Conservation (phyloP, 345 rosid genomes). For the Triadica sebifera region DNA sequence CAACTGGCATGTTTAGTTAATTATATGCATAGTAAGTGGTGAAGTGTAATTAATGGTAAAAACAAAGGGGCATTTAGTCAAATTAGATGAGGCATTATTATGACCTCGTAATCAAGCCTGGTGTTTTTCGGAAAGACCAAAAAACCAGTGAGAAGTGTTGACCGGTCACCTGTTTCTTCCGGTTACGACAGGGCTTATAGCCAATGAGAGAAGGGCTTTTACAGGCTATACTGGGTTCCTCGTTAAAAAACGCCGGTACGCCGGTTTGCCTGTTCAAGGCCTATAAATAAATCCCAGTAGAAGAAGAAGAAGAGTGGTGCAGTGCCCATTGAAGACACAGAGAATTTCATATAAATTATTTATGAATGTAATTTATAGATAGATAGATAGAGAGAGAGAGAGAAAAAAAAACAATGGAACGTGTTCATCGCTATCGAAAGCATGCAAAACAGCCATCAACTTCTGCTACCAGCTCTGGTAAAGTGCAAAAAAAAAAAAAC, state of each 20-base stretch:
- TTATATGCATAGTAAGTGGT: not conserved
- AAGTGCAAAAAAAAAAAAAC: not conserved
- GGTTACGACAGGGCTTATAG: not conserved
- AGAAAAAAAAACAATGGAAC: constrained; percentile 17
- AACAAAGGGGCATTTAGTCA: not conserved
- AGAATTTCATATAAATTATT: not conserved
- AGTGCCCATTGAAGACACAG: constrained; percentile 10
- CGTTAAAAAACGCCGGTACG: constrained; percentile 1
- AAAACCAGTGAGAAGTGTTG: not conserved
- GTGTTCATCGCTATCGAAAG: constrained; percentile 19
- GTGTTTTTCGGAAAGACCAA: not conserved
- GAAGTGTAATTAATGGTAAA: not conserved
- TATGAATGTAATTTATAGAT: too few species aligned
- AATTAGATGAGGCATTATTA: not conserved
- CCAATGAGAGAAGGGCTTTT: constrained; percentile 7
- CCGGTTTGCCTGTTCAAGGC: constrained; percentile 10
- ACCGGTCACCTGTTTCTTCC: constrained; percentile 5
- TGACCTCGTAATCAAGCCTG: constrained; percentile 10
- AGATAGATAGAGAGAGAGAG: too few species aligned
- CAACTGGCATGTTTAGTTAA: too few species aligned
- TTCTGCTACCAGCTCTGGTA: constrained; percentile 7
- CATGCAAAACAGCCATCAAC: constrained; percentile 10
- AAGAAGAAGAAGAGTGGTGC: not conserved
- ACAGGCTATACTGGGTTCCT: constrained; percentile 17
- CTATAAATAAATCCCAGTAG: constrained; percentile 10